Evolutionary conservation across 768 basidiomycete genomes (phyloP), one percentile per base, ranked within the genome.

Genomic region (Lanmaoa pseudosensibilis): DNA sequence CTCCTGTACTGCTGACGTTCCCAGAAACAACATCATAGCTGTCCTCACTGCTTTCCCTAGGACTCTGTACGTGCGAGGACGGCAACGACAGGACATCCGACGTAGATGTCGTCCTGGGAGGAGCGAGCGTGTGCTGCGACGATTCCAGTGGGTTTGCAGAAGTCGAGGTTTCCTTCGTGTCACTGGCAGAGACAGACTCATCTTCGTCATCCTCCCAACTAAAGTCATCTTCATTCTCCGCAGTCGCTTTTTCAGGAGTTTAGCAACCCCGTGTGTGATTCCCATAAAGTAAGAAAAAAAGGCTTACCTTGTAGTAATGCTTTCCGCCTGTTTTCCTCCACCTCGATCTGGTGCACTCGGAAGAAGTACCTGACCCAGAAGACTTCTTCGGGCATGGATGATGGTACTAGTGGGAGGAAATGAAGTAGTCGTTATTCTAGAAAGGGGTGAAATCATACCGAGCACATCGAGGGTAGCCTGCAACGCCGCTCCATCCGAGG

Each of bases 331-430:
- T 82, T 84, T 68, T 91, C 89, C 60, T 93, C 90, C n/a, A 74
- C 68, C 50, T 84, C 81, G 56, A 94, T 91, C 65, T 93, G 92
- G 69, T 90, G 77, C 19, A 84, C 81, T 12, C 94, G 83, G 83
- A 94, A 97, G 76, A 94, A 94, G 74, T 91, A 96, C 8, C 94
- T 82, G 38, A 80, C 80, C 94, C 94, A 96, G 72, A 95, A 97
- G 15, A 76, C 76, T 44, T 84, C 80, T 49, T 79, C 78, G 2
- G 81, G 77, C 70, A 93, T 74, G 49, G 77, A 77, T 12, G 81
- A 77, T 2, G 92, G 90, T 2, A 92, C 92, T 94, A 60, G n/a
- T 23, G n/a, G 18, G 37, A 30, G 4, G 12, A 49, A n/a, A 55
- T 43, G 56, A 55, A 53, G n/a, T 44, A 46, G 58, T 56, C 38